Percentiles rank a stretch among this genome's conserved stretches.
Evolutionary conservation across 2,329 filamentous ascomycete species (phyloP).

Genomic region (Pyricularia pennisetigena): DNA sequence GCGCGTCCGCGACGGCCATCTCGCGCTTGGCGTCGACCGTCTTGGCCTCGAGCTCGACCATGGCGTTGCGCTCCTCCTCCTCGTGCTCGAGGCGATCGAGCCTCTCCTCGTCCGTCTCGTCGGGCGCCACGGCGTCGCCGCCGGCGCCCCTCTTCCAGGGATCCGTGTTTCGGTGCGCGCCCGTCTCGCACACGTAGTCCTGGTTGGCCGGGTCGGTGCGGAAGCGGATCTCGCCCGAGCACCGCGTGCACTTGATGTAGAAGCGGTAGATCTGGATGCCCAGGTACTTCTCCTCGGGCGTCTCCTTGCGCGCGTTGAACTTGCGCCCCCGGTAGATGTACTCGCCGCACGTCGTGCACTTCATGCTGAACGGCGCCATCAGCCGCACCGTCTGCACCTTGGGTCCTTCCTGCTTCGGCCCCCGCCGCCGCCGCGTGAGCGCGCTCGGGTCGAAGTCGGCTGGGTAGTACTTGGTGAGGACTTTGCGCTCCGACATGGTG

Average conservation of each 20-base stretch:
- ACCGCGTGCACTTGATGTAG: slow-evolving; percentile 84
- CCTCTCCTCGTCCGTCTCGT: slow-evolving; percentile 81
- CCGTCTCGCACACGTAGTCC: slow-evolving; percentile 64
- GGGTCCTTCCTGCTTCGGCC: slow-evolving; percentile 57
- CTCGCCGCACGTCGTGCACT: slow-evolving; percentile 37
- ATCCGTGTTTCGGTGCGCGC: slow-evolving; percentile 89
- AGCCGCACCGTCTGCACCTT: slow-evolving; percentile 80
- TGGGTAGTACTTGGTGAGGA: slow-evolving; percentile 27
- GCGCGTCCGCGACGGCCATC: slow-evolving; percentile 91
- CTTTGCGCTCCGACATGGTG: slow-evolving; percentile 34
- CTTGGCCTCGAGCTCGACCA: slow-evolving; percentile 92
- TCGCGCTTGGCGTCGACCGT: slow-evolving; percentile 86
- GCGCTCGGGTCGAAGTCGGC: slow-evolving; percentile 86
- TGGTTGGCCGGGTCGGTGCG: slow-evolving; percentile 91
- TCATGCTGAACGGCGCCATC: slow-evolving; percentile 82
- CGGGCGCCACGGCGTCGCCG: slow-evolving; percentile 38
- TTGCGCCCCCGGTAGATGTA: slow-evolving; percentile 55
- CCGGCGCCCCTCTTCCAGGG: slow-evolving; percentile 65
- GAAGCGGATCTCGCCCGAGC: slow-evolving; percentile 81
- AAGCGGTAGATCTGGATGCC: slow-evolving; percentile 82
- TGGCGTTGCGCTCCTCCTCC: slow-evolving; percentile 72
- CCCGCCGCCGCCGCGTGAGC: slow-evolving; percentile 53
- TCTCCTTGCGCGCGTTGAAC: slow-evolving; percentile 93
- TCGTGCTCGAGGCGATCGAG: slow-evolving; percentile 76
- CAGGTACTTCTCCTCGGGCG: slow-evolving; percentile 78